Evolutionary conservation across 306 rosid genomes (phyloP).

Genomic region (Quercus wislizeni): DNA sequence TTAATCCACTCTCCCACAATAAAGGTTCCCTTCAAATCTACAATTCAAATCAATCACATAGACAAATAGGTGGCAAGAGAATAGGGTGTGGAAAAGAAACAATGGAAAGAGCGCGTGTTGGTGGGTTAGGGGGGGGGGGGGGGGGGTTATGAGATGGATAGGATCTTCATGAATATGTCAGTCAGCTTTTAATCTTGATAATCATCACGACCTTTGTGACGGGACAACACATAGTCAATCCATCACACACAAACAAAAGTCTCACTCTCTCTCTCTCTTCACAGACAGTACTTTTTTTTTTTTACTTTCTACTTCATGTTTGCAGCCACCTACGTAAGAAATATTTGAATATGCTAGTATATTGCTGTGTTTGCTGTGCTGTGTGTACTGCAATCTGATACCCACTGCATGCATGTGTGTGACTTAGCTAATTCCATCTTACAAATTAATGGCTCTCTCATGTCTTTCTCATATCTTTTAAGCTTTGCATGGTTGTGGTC

Average conservation of each 20-base stretch:
- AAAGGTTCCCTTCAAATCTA: constrained; percentile 2
- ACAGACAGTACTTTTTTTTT: constrained; percentile 6
- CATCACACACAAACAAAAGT: constrained; percentile 8
- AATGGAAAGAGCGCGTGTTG: background rate
- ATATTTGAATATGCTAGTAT: constrained; percentile 23
- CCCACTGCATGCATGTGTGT: background rate
- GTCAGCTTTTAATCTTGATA: constrained; percentile 15
- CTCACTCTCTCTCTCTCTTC: background rate
- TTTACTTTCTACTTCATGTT: background rate
- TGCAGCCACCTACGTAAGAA: constrained; percentile 48
- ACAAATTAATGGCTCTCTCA: constrained; percentile 18
- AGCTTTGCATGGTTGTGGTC: constrained; percentile 2
- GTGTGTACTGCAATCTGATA: background rate
- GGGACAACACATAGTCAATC: constrained; percentile 52
- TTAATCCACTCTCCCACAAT: constrained; percentile 5
- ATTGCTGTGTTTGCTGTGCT: background rate
- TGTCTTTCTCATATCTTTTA: background rate
- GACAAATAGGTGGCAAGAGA: background rate
- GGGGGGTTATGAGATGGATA: background rate
- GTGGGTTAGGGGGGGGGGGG: background rate
- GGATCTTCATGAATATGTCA: constrained; percentile 11
- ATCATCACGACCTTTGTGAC: constrained; percentile 39
- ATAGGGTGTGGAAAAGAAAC: background rate
- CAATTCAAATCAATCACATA: background rate
- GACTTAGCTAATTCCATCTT: constrained; percentile 17